Conservation (phyloP, 116 monocot genomes). For the Trichopus zeylanicus region DNA sequence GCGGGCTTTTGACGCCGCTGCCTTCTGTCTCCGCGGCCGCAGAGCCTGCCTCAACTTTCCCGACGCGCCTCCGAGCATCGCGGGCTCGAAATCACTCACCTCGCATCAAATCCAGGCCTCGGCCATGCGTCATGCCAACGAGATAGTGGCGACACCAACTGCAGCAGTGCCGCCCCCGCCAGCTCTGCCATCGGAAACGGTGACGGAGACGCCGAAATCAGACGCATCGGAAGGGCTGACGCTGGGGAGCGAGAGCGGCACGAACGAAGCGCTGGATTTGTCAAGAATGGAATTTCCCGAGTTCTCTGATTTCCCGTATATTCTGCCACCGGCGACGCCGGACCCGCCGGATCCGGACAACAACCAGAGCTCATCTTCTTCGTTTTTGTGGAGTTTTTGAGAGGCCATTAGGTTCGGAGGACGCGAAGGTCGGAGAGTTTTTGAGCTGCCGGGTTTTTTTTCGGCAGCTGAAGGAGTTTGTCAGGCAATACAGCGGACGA, state of each 20-base stretch:
- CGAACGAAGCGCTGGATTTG: neutral
- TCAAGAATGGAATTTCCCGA: neutral
- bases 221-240: neutral
- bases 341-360: neutral
- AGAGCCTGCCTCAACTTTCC: conserved; percentile 40
- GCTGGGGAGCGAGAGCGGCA: neutral
- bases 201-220: neutral
- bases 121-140: conserved; percentile 28
- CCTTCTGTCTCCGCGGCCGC: conserved; percentile 40
- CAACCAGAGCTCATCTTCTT: neutral
- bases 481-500: too few relatives aligned
- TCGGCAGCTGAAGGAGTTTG: too few relatives aligned
- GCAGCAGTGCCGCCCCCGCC: neutral
- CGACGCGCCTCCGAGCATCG: conserved; percentile 9
- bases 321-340: neutral
- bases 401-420: too few relatives aligned
- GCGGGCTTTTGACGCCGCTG: conserved; percentile 59
- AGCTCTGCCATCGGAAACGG: neutral
- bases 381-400: conserved; percentile 14
- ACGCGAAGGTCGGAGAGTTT: too few relatives aligned
- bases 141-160: neutral
- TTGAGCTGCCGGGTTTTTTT: too few relatives aligned
- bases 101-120: conserved; percentile 28
- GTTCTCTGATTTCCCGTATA: conserved; percentile 7
- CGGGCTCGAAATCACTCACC: neutral